Evolutionary conservation across 2,329 filamentous ascomycete genomes (phyloP), one percentile per base, ranked within the genome.

Genomic region (Talaromyces sp.): DNA sequence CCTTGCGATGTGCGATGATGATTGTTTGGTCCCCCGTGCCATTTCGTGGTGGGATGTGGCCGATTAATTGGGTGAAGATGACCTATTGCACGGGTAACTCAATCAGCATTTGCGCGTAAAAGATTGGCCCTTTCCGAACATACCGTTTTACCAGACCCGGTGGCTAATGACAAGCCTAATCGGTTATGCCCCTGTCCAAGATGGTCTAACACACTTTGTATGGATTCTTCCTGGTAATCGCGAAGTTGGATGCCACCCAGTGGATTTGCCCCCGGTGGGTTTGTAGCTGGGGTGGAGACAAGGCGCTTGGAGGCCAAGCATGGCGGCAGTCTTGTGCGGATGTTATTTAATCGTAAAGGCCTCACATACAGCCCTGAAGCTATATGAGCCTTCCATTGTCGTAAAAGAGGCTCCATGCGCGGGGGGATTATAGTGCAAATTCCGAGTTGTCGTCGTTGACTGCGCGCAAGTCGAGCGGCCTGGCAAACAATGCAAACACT

Each of bases 1-100:
- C 95, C 56, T 91, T 87, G 31, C 95, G 88, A 75, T 99, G 95
- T 16, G 92, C 95, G 51, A 99, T 82, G 65, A 99, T 96, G 62
- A 99, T 83, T 0, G 94, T 96, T 72, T 92, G 91, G 1, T 85
- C 85, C 27, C 88, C 89, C 63, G 78, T 72, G 33, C 82, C 73
- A 57, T 81, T 79, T 10, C 79, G 81, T 5, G 87, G 76, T 58
- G 80, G 75, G 57, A 98, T 82, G 62, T 90, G 89, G 69, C 91
- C 87, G 65, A 99, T 96, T 53, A 99, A 83, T 73, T 96, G 92
- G 12, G 94, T 98, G 78, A 99, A 99, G 68, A 99, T 93, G 72
- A 99, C 88, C 89, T 92, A 56, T 31, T 23, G 23, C 18, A 28
- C 12, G 3, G 42, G 66, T 10, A n/a, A 52, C n/a, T 31, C 8